Evolutionary conservation across 2,329 filamentous ascomycete species (phyloP).

Genomic region (Ilyonectria sp.): DNA sequence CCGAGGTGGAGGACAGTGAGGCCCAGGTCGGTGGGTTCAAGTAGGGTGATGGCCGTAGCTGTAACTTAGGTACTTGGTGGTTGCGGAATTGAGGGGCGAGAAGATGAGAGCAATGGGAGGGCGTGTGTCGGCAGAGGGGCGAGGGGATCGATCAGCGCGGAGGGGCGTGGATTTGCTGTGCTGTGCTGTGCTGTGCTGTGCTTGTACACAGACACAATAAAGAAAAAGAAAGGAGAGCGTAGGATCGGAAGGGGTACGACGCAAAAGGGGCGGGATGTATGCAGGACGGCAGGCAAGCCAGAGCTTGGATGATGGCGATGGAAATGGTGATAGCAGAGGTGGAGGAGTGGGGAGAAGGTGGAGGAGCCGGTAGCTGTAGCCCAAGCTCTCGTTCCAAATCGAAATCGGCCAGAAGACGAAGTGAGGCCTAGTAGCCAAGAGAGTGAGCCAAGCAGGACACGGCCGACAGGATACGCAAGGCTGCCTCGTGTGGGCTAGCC

Average conservation of each 20-base stretch:
- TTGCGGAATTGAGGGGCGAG: conserved; percentile 12
- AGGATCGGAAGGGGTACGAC: conserved; percentile 5
- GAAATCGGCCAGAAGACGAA: background rate
- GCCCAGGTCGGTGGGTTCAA: conserved; percentile 21
- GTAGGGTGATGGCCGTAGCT: conserved; percentile 2
- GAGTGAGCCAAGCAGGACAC: background rate
- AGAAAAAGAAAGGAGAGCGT: background rate
- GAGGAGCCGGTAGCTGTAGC: background rate
- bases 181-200: background rate
- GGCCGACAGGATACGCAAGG: background rate
- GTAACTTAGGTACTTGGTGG: background rate
- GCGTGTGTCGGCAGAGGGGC: conserved; percentile 5
- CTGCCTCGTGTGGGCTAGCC: background rate
- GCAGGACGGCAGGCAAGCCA: conserved; percentile 12
- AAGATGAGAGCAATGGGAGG: background rate
- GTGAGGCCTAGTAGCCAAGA: background rate
- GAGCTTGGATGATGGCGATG: conserved; percentile 10
- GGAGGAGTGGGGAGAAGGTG: background rate
- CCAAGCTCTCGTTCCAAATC: background rate
- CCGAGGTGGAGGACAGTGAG: conserved; percentile 4
- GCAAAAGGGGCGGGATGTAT: conserved; percentile 13
- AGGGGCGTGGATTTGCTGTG: conserved; percentile 7
- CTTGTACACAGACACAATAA: background rate
- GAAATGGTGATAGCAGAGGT: background rate
- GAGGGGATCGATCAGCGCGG: background rate